Conservation (phyloP, 352 stramenopile species). For the Globisporangium cederbergense region DNA sequence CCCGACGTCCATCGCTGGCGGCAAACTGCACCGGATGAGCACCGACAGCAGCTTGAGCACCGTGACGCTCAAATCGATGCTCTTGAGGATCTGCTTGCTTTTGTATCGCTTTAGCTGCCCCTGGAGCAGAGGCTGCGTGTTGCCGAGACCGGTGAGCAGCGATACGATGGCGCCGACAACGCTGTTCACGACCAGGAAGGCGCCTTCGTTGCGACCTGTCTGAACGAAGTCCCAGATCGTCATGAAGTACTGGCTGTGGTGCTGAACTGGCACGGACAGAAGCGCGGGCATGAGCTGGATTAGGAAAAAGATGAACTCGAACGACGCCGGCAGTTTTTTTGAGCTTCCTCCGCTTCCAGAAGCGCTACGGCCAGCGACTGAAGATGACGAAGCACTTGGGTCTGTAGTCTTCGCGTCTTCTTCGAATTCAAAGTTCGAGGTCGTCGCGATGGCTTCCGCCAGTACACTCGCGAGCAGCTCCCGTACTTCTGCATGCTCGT, state of each 20-base stretch:
- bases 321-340: constrained; percentile 59
- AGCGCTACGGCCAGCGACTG: background rate
- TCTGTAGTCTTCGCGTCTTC: constrained; percentile 22
- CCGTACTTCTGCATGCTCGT: constrained; percentile 61
- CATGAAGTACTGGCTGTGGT: constrained; percentile 75
- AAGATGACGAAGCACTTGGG: background rate
- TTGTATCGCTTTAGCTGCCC: constrained; percentile 70
- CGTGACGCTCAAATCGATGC: constrained; percentile 66
- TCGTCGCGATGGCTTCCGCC: constrained; percentile 63
- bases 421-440: constrained; percentile 48
- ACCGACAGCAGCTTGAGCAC: constrained; percentile 75
- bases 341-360: constrained; percentile 12
- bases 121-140: constrained; percentile 59
- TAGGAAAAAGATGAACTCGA: constrained; percentile 81
- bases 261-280: constrained; percentile 55
- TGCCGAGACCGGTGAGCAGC: constrained; percentile 55
- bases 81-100: constrained; percentile 68
- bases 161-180: constrained; percentile 74
- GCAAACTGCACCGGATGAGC: constrained; percentile 63
- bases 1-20: constrained; percentile 67
- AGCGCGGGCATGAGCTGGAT: constrained; percentile 77
- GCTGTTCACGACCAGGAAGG: constrained; percentile 79
- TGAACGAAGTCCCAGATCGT: constrained; percentile 77
- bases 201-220: constrained; percentile 76
- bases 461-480: constrained; percentile 70